Conservation (phyloP, 192 early-diverging fungal species). For the Gryganskiella cystojenkinii region DNA sequence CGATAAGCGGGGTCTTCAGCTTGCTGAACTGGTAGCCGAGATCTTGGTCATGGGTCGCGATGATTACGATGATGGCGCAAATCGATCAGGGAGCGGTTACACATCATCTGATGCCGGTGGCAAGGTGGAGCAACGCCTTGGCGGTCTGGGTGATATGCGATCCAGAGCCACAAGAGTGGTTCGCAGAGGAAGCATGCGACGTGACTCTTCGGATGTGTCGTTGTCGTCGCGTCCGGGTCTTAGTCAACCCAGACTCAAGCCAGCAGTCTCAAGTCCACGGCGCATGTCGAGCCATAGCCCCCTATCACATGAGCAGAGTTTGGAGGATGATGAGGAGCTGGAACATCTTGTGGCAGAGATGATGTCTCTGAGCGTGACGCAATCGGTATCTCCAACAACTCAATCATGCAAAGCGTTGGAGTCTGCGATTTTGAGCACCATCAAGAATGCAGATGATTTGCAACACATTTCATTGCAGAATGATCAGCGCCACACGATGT, state of each 20-base stretch:
- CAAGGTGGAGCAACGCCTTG: slow-evolving; percentile 27
- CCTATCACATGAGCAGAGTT: slow-evolving; percentile 10
- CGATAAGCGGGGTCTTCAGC: slow-evolving; percentile 28
- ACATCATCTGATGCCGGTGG: not conserved
- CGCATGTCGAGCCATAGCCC: slow-evolving; percentile 36
- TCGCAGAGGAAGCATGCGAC: slow-evolving; percentile 44
- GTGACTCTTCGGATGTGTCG: slow-evolving; percentile 35
- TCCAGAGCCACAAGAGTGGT: slow-evolving; percentile 42
- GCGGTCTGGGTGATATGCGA: slow-evolving; percentile 42
- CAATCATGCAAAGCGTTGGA: slow-evolving; percentile 34
- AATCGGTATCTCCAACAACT: slow-evolving; percentile 17
- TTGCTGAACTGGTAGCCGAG: slow-evolving; percentile 46
- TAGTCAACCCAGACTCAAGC: slow-evolving; percentile 25
- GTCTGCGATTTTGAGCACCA: slow-evolving; percentile 18
- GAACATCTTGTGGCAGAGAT: slow-evolving; percentile 43
- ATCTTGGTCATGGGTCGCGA: slow-evolving; percentile 38
- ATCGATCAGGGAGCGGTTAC: slow-evolving; percentile 1
- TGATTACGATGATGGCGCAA: slow-evolving; percentile 16
- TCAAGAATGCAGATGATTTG: slow-evolving; percentile 24
- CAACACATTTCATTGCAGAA: slow-evolving; percentile 52
- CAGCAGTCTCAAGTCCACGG: slow-evolving; percentile 25
- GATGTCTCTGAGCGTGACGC: slow-evolving; percentile 45
- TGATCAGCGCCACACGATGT: slow-evolving; percentile 44
- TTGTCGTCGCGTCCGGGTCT: slow-evolving; percentile 1
- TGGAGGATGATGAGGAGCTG: slow-evolving; percentile 42